These are phyloP conservation scores for Fraxinus albicans DNA, from an alignment of 305 asterid species.

Conservation along the genomic window DNA sequence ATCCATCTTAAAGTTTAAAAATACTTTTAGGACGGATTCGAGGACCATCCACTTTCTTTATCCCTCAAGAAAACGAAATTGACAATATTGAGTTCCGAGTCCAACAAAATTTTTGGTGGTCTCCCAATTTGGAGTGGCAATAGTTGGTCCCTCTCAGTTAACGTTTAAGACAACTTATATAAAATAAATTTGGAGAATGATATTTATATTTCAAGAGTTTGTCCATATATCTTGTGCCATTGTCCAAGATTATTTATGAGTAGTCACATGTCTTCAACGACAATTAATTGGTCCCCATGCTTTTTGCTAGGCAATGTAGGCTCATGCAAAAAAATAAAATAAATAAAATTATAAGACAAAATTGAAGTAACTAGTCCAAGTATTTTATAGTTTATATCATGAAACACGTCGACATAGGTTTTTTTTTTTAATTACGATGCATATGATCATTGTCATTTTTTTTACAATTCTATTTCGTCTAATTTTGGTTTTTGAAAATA, in stretches of 20 bases:
- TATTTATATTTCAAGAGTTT: neutral
- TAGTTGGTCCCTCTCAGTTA: neutral
- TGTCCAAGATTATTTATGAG: neutral
- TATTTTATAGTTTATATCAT: neutral
- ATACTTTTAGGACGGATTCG: too few species aligned
- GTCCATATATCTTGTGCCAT: neutral
- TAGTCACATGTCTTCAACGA: neutral
- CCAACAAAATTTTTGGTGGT: neutral
- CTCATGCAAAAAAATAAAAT: too few species aligned
- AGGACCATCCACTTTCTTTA: neutral
- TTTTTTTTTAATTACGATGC: neutral
- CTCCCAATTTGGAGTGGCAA: neutral
- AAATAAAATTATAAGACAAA: neutral
- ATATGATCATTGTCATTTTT: neutral
- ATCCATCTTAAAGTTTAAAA: too few species aligned
- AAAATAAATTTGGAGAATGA: neutral
- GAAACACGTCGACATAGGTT: neutral
- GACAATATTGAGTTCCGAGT: neutral
- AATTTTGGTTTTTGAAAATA: neutral
- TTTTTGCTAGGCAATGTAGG: neutral
- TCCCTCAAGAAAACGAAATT: neutral
- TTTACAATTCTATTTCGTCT: neutral
- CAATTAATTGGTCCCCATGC: neutral
- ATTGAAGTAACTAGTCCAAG: neutral
- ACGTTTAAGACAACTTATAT: neutral